Conservation (phyloP, 2,329 filamentous ascomycete genomes). For the Aspergillus oerlinghausenensis region DNA sequence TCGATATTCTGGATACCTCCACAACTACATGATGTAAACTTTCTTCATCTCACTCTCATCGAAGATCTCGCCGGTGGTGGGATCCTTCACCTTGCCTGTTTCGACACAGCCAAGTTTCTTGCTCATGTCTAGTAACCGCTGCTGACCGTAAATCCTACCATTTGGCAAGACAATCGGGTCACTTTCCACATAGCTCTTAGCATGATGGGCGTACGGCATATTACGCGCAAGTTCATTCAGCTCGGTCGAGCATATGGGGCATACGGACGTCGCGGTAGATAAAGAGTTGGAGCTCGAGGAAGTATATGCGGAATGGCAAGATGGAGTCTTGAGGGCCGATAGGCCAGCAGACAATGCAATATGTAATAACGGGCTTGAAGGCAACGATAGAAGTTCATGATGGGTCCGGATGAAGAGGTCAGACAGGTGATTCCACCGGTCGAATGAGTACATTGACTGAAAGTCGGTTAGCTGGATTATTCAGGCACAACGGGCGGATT, state of each 20-base stretch:
- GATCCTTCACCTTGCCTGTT: conserved; percentile 67
- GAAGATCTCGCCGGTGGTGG: conserved; percentile 68
- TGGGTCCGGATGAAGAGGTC: conserved; percentile 79
- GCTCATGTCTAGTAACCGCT: conserved; percentile 69
- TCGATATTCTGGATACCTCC: background rate
- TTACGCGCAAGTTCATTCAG: conserved; percentile 84
- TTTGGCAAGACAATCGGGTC: conserved; percentile 86
- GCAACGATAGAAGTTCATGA: conserved; percentile 78
- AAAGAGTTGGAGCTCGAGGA: conserved; percentile 51
- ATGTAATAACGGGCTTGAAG: conserved; percentile 77
- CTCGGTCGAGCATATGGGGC: conserved; percentile 93
- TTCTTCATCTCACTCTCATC: conserved; percentile 65
- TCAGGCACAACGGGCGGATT: background rate
- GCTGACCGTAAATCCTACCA: conserved; percentile 74
- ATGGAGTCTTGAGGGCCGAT: conserved; percentile 90
- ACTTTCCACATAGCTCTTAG: conserved; percentile 84
- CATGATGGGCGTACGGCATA: conserved; percentile 92
- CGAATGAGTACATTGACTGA: conserved; percentile 66
- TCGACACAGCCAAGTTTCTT: conserved; percentile 67
- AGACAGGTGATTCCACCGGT: conserved; percentile 72
- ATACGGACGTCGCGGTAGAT: conserved; percentile 67
- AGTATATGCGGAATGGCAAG: conserved; percentile 70
- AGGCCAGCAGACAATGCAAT: conserved; percentile 86
- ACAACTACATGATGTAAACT: conserved; percentile 74
- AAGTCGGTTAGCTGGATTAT: conserved; percentile 6